Conservation (phyloP, 257 asterid species). For the Craterostigma plantagineum region DNA sequence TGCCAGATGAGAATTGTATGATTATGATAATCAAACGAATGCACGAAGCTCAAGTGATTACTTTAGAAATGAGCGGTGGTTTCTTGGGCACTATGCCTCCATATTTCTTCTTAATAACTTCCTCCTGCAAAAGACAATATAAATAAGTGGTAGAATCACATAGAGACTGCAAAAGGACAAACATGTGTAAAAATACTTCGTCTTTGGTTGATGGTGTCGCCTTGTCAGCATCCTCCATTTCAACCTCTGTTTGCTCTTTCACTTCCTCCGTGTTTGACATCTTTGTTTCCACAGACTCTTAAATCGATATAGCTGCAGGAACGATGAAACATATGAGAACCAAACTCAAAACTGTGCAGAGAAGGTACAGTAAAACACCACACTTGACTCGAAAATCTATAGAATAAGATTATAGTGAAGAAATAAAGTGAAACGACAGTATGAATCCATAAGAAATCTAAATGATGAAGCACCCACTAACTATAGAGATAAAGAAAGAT, state of each 20-base stretch:
- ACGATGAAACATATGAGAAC: no score
- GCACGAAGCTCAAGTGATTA: constrained; percentile 7
- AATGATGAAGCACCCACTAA: no score
- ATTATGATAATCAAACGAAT: background rate
- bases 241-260: constrained; percentile 28
- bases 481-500: no score
- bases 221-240: constrained; percentile 27
- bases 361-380: no score
- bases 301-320: no score
- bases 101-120: constrained; percentile 62
- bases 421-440: no score
- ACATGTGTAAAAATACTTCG: constrained; percentile 37
- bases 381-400: no score
- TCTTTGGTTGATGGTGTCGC: constrained; percentile 29
- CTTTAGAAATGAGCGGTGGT: constrained; percentile 91
- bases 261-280: constrained; percentile 70
- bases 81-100: constrained; percentile 92
- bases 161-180: constrained; percentile 2
- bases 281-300: background rate
- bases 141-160: background rate
- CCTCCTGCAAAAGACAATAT: constrained; percentile 28
- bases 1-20: background rate
- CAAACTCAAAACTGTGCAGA: no score
- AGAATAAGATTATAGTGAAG: no score
- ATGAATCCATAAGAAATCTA: no score